Evolutionary conservation across 306 rosid genomes (phyloP).

Genomic region (Glycine soja): DNA sequence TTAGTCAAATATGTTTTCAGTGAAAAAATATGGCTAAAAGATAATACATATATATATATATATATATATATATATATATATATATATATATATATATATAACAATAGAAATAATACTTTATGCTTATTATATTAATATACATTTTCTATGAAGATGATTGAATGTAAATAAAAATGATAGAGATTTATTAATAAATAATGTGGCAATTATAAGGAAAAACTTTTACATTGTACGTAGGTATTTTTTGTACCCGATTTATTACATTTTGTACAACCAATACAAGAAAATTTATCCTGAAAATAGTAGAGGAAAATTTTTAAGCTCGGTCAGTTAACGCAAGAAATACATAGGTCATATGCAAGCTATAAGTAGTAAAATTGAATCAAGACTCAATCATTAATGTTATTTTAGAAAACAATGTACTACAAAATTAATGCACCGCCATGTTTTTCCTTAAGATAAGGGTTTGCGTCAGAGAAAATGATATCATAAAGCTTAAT

Average conservation of each 20-base stretch:
- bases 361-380: not conserved
- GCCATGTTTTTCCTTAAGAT: not conserved
- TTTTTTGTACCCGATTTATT: too few relatives aligned
- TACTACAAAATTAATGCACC: not conserved
- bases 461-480: conserved; percentile 5
- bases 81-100: too few relatives aligned
- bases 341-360: not conserved
- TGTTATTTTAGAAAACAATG: not conserved
- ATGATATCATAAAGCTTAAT: not conserved
- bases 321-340: not conserved
- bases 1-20: not conserved
- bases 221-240: too few relatives aligned
- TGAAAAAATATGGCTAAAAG: not conserved
- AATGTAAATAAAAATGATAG: not conserved
- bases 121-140: not conserved
- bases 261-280: too few relatives aligned
- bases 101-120: not conserved
- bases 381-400: not conserved
- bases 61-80: not conserved
- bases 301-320: too few relatives aligned
- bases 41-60: too few relatives aligned
- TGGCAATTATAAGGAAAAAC: too few relatives aligned
- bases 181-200: not conserved
- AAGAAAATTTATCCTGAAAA: too few relatives aligned
- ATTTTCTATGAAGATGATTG: not conserved